These are phyloP conservation scores for Boletus calvinii DNA, from an alignment of 1,284 basidiomycete species.

Conservation along the genomic window DNA sequence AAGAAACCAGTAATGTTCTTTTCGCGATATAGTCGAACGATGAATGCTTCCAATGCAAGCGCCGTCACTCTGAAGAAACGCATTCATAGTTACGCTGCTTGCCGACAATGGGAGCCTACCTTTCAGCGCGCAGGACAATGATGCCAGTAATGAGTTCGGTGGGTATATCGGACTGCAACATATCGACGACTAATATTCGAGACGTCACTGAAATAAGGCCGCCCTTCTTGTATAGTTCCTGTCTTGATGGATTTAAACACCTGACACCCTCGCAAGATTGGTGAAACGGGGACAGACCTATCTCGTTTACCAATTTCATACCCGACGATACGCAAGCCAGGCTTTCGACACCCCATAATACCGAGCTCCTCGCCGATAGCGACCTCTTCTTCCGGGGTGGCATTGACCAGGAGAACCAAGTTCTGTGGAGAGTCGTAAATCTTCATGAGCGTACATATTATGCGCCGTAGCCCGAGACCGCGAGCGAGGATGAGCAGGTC, in stretches of 20 bases:
- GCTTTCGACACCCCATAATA: slow-evolving; percentile 86
- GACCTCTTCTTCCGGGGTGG: slow-evolving; percentile 82
- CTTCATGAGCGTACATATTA: slow-evolving; percentile 85
- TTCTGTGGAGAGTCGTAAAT: slow-evolving; percentile 90
- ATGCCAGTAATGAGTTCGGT: slow-evolving; percentile 86
- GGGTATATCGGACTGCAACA: slow-evolving; percentile 87
- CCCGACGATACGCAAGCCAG: slow-evolving; percentile 80
- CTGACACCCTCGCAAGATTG: neutral
- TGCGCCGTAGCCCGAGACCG: slow-evolving; percentile 79
- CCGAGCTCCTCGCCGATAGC: slow-evolving; percentile 92
- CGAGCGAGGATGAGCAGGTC: slow-evolving; percentile 86
- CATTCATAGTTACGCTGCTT: neutral
- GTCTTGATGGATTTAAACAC: slow-evolving; percentile 45
- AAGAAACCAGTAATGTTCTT: slow-evolving; percentile 88
- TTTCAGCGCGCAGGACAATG: slow-evolving; percentile 93
- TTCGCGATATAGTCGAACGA: slow-evolving; percentile 85
- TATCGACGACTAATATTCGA: slow-evolving; percentile 92
- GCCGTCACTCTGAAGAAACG: slow-evolving; percentile 69
- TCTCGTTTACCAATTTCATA: slow-evolving; percentile 85
- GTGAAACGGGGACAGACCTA: slow-evolving; percentile 46
- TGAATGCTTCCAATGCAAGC: slow-evolving; percentile 86
- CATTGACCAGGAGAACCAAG: slow-evolving; percentile 87
- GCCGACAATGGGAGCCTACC: slow-evolving; percentile 43
- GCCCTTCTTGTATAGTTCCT: slow-evolving; percentile 82
- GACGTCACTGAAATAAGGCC: slow-evolving; percentile 93